phyloP scores from a whole-genome alignment of 306 rosid species.

The Cucumis sativus region DNA sequence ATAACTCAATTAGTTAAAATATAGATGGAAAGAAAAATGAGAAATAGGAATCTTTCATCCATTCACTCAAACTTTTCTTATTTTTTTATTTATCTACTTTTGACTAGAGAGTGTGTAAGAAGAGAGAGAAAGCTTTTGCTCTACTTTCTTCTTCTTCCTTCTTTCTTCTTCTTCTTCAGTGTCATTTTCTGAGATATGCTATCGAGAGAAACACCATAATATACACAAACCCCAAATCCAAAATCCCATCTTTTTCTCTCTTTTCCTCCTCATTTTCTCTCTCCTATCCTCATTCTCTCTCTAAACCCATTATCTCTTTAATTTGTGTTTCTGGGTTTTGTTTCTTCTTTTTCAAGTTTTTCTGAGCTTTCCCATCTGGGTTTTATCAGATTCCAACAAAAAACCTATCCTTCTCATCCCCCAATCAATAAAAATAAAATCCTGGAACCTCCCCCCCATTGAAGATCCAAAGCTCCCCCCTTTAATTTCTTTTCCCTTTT shows the following conservation, averaged over 20 bases:
- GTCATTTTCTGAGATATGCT: conserved; percentile 88
- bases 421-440: not conserved
- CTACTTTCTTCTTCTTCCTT: not conserved
- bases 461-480: not conserved
- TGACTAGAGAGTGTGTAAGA: conserved; percentile 17
- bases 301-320: conserved; percentile 9
- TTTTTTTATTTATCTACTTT: conserved; percentile 6
- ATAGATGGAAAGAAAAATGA: too few relatives aligned
- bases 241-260: conserved; percentile 6
- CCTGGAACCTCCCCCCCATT: not conserved
- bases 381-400: not conserved
- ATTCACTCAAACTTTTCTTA: too few relatives aligned
- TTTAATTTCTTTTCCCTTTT: not conserved
- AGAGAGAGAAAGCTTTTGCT: conserved; percentile 19
- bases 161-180: conserved; percentile 20
- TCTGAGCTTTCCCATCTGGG: not conserved
- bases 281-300: conserved; percentile 14
- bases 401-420: not conserved
- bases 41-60: too few relatives aligned
- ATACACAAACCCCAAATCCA: conserved; percentile 3
- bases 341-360: not conserved
- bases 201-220: conserved; percentile 14
- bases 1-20: too few relatives aligned
- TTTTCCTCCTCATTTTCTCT: conserved; percentile 8
- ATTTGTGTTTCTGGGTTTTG: not conserved